Evolutionary conservation across 345 rosid species (phyloP).

Genomic region (Eucalyptus pumila): DNA sequence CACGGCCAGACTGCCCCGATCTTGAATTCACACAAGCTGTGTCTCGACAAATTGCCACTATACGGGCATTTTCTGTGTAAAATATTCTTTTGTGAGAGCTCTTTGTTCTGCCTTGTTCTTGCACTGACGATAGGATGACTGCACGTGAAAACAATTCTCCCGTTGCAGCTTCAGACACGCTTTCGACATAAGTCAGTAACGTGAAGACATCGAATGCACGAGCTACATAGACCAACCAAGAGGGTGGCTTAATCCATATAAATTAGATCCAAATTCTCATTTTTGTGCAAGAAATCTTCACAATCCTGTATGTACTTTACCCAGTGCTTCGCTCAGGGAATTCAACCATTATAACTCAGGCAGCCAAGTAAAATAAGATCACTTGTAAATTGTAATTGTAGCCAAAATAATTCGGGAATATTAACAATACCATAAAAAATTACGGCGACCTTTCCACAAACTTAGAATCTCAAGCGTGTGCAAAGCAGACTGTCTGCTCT

Average conservation of each 20-base stretch:
- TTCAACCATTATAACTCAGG: neutral
- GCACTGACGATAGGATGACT: neutral
- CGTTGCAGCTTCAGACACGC: neutral
- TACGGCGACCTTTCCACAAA: neutral
- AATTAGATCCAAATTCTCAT: neutral
- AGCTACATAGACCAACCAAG: neutral
- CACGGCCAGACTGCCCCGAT: neutral
- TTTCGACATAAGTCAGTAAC: neutral
- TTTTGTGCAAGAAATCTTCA: neutral
- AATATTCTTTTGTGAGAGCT: neutral
- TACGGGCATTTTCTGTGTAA: neutral
- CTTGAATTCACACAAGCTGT: neutral
- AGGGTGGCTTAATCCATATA: neutral
- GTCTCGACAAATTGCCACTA: neutral
- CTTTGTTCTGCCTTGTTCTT: neutral
- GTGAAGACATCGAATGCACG: neutral
- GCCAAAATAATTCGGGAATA: neutral
- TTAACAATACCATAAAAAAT: neutral
- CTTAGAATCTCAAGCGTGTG: neutral
- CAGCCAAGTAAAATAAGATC: neutral
- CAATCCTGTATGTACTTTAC: neutral
- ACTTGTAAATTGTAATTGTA: neutral
- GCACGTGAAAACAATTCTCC: neutral
- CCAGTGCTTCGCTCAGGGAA: neutral
- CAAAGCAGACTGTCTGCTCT: neutral